These are phyloP conservation scores for Calonectria naviculata DNA, from an alignment of 2,329 filamentous ascomycete genomes.

Conservation along the genomic window DNA sequence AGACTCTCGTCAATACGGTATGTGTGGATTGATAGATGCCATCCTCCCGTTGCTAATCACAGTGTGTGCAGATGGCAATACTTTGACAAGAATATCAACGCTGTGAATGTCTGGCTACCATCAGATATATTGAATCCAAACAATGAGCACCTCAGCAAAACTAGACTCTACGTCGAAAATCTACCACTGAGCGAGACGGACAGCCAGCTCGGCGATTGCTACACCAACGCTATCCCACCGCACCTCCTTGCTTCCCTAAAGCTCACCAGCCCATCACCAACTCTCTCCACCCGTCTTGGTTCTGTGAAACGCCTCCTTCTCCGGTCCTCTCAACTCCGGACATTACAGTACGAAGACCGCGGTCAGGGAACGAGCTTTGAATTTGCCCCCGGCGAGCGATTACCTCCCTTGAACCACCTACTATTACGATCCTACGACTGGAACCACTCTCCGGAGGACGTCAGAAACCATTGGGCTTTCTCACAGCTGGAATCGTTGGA, in stretches of 20 bases:
- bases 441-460: slow-evolving; percentile 53
- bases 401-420: slow-evolving; percentile 56
- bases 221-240: slow-evolving; percentile 53
- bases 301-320: slow-evolving; percentile 57
- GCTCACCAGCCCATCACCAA: slow-evolving; percentile 51
- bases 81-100: slow-evolving; percentile 41
- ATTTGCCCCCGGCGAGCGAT: slow-evolving; percentile 51
- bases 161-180: slow-evolving; percentile 53
- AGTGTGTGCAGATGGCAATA: slow-evolving; percentile 51
- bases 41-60: slow-evolving; percentile 24
- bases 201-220: slow-evolving; percentile 46
- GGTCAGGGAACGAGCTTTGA: slow-evolving; percentile 58
- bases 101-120: slow-evolving; percentile 47
- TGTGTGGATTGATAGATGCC: not conserved
- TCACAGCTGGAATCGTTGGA: slow-evolving; percentile 53
- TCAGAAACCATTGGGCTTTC: slow-evolving; percentile 58
- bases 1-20: slow-evolving; percentile 55
- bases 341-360: slow-evolving; percentile 55
- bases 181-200: slow-evolving; percentile 53
- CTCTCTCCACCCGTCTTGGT: slow-evolving; percentile 52
- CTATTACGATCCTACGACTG: slow-evolving; percentile 61
- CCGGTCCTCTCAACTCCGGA: slow-evolving; percentile 47
- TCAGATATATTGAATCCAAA: slow-evolving; percentile 50
- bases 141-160: slow-evolving; percentile 41
- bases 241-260: slow-evolving; percentile 52